Base-by-base conservation (phyloP, 2,329 filamentous ascomycete genomes). In the Paecilomyces niveus region DNA sequence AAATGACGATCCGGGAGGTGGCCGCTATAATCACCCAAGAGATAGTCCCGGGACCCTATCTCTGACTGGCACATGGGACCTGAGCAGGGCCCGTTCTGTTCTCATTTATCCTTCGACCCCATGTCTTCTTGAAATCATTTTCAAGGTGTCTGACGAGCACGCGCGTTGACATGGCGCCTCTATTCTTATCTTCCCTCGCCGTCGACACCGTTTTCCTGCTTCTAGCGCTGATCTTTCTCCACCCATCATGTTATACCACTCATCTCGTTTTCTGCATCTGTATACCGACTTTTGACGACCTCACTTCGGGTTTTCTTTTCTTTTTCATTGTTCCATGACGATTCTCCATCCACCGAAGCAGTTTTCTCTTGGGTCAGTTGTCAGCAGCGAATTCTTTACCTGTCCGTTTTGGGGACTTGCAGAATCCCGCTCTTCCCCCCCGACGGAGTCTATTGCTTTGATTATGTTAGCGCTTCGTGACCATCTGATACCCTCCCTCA, bases 1-100 rank as follows among this genome's bases (percentile, higher is more conserved):
- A 61, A 61, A 62, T 54, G 64, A 59, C 58, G 61, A 61, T 60
- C 61, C 22, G 21, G 22, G n/a, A 52, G 15, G 57, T 62, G 59
- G 62, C 64, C 58, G 56, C 56, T 56, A 63, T 67, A 68, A 68
- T 65, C 69, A 21, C 7, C 15, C n/a, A 1, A 6, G 9, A 18
- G 18, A 45, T 45, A 45, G 35, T n/a, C 35, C 15, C 15, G 15
- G 6, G 3, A n/a, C 6, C 6, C 35, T 39, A 9, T 21, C 39
- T 45, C 2, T 45, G 15, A 9, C 15, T 18, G 15, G 8, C 39
- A n/a, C 15, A 45, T 18, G 39, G 35, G 39, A 45, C 18, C 15
- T n/a, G 39, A 45, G 39, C n/a, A 45, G 39, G 5, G 35, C 35
- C 7, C 13, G 26, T 7, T 29, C 35, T 15, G 11, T 39, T 4